Evolutionary conservation across 108 stramenopile species (phyloP).

Genomic region (Pseudonitzschia multiseries): DNA sequence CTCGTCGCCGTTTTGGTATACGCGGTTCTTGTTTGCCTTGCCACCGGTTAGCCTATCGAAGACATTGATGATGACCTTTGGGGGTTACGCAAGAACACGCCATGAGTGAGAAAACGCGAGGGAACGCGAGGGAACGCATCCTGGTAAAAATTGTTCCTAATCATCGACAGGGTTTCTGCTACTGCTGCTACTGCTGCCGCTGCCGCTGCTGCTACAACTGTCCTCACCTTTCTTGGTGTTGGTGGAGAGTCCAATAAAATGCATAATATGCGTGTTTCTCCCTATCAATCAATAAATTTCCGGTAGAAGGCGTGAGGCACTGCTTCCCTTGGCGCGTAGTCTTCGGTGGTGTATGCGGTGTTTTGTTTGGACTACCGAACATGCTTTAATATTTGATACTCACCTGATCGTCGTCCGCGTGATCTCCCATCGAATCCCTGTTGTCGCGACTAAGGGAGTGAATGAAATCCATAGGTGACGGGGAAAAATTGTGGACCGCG

Average conservation of each 20-base stretch:
- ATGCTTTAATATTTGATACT: not conserved
- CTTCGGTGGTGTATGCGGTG: too few relatives aligned
- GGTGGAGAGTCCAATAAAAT: slow-evolving; percentile 16
- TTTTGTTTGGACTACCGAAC: too few relatives aligned
- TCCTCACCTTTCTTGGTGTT: not conserved
- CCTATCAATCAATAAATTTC: slow-evolving; percentile 5
- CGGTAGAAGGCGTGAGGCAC: not conserved
- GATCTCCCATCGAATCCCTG: slow-evolving; percentile 54
- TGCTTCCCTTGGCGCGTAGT: too few relatives aligned
- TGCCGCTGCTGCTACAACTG: too few relatives aligned
- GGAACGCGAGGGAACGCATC: too few relatives aligned
- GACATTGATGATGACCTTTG: not conserved
- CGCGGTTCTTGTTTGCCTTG: not conserved
- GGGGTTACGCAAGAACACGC: too few relatives aligned
- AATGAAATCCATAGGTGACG: too few relatives aligned
- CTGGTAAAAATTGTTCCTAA: too few relatives aligned
- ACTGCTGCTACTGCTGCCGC: too few relatives aligned
- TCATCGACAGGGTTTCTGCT: too few relatives aligned
- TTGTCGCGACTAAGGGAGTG: slow-evolving; percentile 24
- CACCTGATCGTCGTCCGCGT: slow-evolving; percentile 66
- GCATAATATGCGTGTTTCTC: slow-evolving; percentile 23
- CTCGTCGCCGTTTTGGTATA: slow-evolving; percentile 25
- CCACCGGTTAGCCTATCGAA: slow-evolving; percentile 8
- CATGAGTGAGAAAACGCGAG: too few relatives aligned
- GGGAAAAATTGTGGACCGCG: too few relatives aligned